Conservation (phyloP, 2,329 filamentous ascomycete genomes). For the Didymella exigua region DNA sequence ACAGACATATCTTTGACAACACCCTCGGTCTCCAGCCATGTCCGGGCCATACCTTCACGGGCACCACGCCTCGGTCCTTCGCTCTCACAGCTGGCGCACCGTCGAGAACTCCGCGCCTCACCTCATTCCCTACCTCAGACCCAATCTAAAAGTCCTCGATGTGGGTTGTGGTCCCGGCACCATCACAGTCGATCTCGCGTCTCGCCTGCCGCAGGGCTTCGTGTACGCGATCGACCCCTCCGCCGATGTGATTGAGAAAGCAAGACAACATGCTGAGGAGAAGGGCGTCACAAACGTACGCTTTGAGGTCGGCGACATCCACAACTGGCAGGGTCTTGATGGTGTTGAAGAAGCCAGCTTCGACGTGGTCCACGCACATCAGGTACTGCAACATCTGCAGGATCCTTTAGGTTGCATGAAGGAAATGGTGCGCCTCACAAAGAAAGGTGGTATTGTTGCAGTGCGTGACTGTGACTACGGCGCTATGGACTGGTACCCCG, state of each 20-base stretch:
- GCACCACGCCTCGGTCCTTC: constrained; percentile 49
- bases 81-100: constrained; percentile 54
- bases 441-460: constrained; percentile 60
- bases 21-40: not conserved
- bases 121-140: constrained; percentile 41
- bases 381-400: constrained; percentile 63
- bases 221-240: constrained; percentile 56
- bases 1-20: not conserved
- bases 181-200: constrained; percentile 53
- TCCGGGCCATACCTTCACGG: constrained; percentile 49
- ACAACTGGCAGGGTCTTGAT: constrained; percentile 52
- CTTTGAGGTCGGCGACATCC: constrained; percentile 51
- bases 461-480: constrained; percentile 46
- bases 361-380: constrained; percentile 65
- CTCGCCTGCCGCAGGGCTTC: constrained; percentile 51
- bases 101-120: constrained; percentile 53
- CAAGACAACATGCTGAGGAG: constrained; percentile 44
- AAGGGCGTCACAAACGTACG: constrained; percentile 48
- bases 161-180: constrained; percentile 58
- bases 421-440: constrained; percentile 62
- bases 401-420: constrained; percentile 57
- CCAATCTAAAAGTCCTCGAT: constrained; percentile 51
- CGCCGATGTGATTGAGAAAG: constrained; percentile 50
- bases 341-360: constrained; percentile 51
- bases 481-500: constrained; percentile 49